Evolutionary conservation across 139 green algal genomes (phyloP), one percentile per base, ranked within the genome.

Genomic region (Chlorella sp.): DNA sequence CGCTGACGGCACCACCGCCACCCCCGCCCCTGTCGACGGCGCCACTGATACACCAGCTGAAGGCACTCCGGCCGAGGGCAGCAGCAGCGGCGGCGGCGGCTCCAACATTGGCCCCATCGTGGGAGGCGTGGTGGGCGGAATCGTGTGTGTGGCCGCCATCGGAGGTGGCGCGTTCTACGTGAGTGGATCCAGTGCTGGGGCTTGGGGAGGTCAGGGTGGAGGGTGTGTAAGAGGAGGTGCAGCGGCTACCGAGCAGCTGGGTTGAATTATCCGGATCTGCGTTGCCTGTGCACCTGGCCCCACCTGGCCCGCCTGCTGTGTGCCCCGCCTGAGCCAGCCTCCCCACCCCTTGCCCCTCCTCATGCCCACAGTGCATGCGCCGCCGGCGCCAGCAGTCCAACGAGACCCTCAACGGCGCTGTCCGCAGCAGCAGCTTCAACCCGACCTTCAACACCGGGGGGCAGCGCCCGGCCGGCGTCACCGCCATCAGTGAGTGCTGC

Each of bases 31-130:
- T 30, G 40, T 32, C 21, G 57, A 73, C 3, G 53, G n/a, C 19
- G 36, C 57, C 81, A 16, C 57, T 15, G 42, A 37, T 57, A 19
- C 1, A 3, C 36, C 4, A 12, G 30, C 26, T 26, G 71, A 37
- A 24, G 84, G 73, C 66, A 26, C 40, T 60, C 7, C 75, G 19
- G 32, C 16, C 85, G 39, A 60, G 0, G 36, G 26, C 40, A 30
- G 22, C 75, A 89, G 84, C 85, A 53, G 61, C 61, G 32, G 61
- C 85, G 53, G 39, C 68, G 69, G 87, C 66, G 22, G 53, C 42
- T 87, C 82, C 81, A 90, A 82, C 53, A 57, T 32, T 18, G 87
- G 87, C 48, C n/a, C 34, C 77, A 90, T 90, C 21, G 82, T 61
- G 42, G 87, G 87, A 16, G 87, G 16, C 32, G 87, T 87, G n/a